Evolutionary conservation across 202 grass and related monocot species (phyloP).

Genomic region (Schoenoplectus tabernaemontani): DNA sequence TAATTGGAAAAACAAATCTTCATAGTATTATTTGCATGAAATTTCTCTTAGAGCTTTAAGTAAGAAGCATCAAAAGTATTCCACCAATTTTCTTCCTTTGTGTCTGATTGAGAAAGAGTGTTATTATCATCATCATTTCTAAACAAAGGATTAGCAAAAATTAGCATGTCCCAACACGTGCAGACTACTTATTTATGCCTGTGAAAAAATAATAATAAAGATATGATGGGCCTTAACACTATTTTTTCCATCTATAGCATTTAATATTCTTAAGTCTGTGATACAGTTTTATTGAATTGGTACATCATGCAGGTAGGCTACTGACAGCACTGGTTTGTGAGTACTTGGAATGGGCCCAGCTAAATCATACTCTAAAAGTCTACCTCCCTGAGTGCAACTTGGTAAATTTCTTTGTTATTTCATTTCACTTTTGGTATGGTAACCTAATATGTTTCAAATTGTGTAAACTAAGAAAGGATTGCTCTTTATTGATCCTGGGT

Average conservation of each 20-base stretch:
- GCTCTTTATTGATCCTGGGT: background rate
- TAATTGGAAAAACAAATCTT: too few species aligned
- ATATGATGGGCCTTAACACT: background rate
- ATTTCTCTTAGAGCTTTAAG: too few species aligned
- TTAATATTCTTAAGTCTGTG: background rate
- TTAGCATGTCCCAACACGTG: too few species aligned
- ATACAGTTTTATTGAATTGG: background rate
- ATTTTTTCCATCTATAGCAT: background rate
- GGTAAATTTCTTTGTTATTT: conserved; percentile 44
- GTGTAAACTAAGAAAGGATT: background rate
- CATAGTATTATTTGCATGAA: too few species aligned
- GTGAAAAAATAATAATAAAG: too few species aligned
- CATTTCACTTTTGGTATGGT: background rate
- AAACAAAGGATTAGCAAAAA: too few species aligned
- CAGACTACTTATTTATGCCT: too few species aligned
- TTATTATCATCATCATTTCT: too few species aligned
- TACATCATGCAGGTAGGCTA: conserved; percentile 60
- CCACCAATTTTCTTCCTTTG: too few species aligned
- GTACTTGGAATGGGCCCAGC: conserved; percentile 89
- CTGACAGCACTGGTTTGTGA: conserved; percentile 76
- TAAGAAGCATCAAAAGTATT: too few species aligned
- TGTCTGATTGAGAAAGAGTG: too few species aligned
- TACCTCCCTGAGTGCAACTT: conserved; percentile 94
- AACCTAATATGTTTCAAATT: background rate
- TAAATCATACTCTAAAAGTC: conserved; percentile 85